A percentile compares a stretch with the other conserved stretches of the same genome.
phyloP scores from a whole-genome alignment of 108 stramenopile species.

The Epithemia pelagica region DNA sequence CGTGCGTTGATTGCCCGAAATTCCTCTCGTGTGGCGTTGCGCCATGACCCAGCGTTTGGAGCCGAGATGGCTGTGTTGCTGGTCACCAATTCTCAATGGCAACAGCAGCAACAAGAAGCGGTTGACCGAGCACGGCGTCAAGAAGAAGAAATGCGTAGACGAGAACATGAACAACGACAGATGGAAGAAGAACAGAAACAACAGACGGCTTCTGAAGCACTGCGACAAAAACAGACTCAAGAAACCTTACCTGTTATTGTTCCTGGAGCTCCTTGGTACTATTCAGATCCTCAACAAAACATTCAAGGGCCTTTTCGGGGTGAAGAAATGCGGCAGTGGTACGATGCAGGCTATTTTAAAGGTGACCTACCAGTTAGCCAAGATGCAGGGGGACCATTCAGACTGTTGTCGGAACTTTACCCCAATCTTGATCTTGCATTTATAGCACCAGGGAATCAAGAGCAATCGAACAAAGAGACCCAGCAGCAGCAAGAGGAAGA shows the following conservation, averaged over 20 bases:
- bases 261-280: conserved; percentile 77
- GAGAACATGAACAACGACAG: conserved; percentile 6
- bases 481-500: conserved; percentile 18
- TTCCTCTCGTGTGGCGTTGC: conserved; percentile 52
- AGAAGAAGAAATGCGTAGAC: conserved; percentile 57
- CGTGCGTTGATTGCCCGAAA: conserved; percentile 67
- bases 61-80: conserved; percentile 65
- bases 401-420: conserved; percentile 53
- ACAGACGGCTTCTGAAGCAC: not conserved
- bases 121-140: conserved; percentile 46
- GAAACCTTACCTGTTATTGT: conserved; percentile 26
- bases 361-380: conserved; percentile 86
- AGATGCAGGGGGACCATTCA: conserved; percentile 65
- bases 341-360: conserved; percentile 96
- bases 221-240: conserved; percentile 11
- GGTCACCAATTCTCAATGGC: conserved; percentile 71
- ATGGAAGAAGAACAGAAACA: conserved; percentile 29
- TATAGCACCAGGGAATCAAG: conserved; percentile 13
- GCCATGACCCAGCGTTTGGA: conserved; percentile 61
- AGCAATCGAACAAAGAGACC: conserved; percentile 17
- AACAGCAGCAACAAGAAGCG: conserved; percentile 44
- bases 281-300: conserved; percentile 86
- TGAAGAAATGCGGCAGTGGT: conserved; percentile 96
- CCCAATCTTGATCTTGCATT: conserved; percentile 72
- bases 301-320: conserved; percentile 94